These are phyloP conservation scores for Tricholoma saponaceum DNA, from an alignment of 768 basidiomycete species.

Conservation along the genomic window DNA sequence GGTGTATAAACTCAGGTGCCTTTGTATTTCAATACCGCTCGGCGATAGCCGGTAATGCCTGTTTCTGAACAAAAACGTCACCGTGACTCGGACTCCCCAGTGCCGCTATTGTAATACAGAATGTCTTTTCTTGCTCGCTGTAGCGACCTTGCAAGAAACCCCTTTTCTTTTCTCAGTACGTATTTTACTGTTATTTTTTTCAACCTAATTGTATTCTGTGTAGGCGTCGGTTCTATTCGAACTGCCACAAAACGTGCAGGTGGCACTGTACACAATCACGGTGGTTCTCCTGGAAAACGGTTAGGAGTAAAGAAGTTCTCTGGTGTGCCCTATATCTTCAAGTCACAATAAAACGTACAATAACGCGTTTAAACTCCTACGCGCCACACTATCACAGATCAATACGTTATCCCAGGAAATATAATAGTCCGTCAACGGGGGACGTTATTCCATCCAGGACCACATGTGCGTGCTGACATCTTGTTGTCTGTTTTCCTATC, in stretches of 20 bases:
- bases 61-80: no score
- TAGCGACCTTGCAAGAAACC: slow-evolving; percentile 31
- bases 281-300: slow-evolving; percentile 89
- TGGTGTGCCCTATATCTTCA: slow-evolving; percentile 43
- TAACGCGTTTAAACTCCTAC: background rate
- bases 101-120: no score
- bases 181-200: background rate
- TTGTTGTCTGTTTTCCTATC: background rate
- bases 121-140: slow-evolving; percentile 52
- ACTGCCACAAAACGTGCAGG: slow-evolving; percentile 97
- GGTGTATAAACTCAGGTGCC: slow-evolving; percentile 13
- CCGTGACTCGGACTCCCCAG: no score
- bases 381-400: slow-evolving; percentile 47
- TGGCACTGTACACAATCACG: slow-evolving; percentile 89
- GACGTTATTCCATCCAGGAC: slow-evolving; percentile 88
- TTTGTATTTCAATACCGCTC: slow-evolving; percentile 26
- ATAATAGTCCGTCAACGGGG: slow-evolving; percentile 96
- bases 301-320: slow-evolving; percentile 96
- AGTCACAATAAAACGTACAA: background rate
- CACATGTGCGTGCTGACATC: slow-evolving; percentile 59
- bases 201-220: slow-evolving; percentile 2
- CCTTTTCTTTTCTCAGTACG: slow-evolving; percentile 49
- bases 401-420: slow-evolving; percentile 90
- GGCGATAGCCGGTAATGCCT: slow-evolving; percentile 34
- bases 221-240: slow-evolving; percentile 65